Percentiles rank a stretch among this genome's conserved stretches.
Evolutionary conservation across 2,329 filamentous ascomycete genomes (phyloP).

Genomic region (Aureobasidium sp.): DNA sequence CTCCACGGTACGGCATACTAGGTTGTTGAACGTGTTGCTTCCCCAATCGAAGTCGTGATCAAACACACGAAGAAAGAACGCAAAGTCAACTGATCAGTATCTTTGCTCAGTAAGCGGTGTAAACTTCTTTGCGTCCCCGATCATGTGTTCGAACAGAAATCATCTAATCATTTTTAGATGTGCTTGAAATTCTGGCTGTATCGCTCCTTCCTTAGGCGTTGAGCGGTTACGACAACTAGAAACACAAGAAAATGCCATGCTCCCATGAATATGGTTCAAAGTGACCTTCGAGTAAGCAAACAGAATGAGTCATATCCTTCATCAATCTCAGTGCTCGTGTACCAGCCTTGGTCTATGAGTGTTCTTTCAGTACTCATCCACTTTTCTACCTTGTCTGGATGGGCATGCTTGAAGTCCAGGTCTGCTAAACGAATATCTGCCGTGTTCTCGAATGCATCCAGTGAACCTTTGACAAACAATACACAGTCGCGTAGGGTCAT

Average conservation of each 20-base stretch:
- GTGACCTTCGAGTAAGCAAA: background rate
- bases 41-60: too few species aligned
- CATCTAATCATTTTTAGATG: too few species aligned
- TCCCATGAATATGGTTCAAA: background rate
- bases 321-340: conserved; percentile 23
- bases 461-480: conserved; percentile 29
- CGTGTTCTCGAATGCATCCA: conserved; percentile 14
- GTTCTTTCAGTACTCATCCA: conserved; percentile 34
- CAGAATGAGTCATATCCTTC: background rate
- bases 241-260: background rate
- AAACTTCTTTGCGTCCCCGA: too few species aligned
- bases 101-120: too few species aligned
- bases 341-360: conserved; percentile 33
- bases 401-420: conserved; percentile 35
- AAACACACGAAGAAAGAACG: too few species aligned
- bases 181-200: too few species aligned
- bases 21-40: too few species aligned
- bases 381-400: conserved; percentile 29
- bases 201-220: too few species aligned
- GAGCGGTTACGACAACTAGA: too few species aligned
- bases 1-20: too few species aligned
- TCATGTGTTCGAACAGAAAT: too few species aligned
- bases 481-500: conserved; percentile 43
- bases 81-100: too few species aligned
- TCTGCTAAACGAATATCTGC: conserved; percentile 37